Percentiles rank a stretch among this genome's conserved stretches.
Conservation (phyloP, 495 filamentous ascomycete species). For the Bombardia bombarda region DNA sequence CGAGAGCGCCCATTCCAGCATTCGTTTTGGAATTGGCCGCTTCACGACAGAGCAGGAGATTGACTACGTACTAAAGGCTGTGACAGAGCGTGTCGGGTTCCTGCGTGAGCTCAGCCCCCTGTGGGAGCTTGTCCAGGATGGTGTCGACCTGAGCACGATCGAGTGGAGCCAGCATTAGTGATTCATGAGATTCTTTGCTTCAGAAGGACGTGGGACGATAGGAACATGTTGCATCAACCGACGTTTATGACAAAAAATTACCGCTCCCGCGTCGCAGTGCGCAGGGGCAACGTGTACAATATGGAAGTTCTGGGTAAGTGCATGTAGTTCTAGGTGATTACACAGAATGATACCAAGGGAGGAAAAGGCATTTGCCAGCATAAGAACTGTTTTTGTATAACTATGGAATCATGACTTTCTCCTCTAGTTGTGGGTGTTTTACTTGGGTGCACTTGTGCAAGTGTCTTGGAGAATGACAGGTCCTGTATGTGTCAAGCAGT, state of each 20-base stretch:
- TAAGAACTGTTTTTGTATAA: not conserved
- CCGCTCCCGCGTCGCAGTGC: too few species aligned
- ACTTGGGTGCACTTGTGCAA: too few species aligned
- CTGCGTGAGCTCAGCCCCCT: conserved; percentile 90
- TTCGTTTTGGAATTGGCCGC: conserved; percentile 92
- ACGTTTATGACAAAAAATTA: too few species aligned
- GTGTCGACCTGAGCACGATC: conserved; percentile 89
- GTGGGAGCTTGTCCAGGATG: conserved; percentile 98
- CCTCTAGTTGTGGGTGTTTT: too few species aligned
- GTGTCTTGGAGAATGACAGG: too few species aligned
- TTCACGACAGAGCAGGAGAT: conserved; percentile 95
- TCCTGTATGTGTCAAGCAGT: too few species aligned
- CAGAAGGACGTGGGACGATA: too few species aligned
- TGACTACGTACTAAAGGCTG: conserved; percentile 95
- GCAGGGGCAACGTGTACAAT: too few species aligned
- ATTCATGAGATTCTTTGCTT: not conserved
- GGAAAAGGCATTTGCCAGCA: not conserved
- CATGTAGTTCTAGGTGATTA: too few species aligned
- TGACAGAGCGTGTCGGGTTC: conserved; percentile 81
- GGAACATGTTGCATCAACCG: too few species aligned
- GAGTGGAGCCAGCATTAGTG: conserved; percentile 90
- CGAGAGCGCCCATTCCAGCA: conserved; percentile 95
- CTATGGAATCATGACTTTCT: too few species aligned
- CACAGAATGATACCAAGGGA: not conserved
- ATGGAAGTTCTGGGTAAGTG: too few species aligned